A percentile compares a stretch with the other conserved stretches of the same genome.
Conservation (phyloP, 2,329 filamentous ascomycete genomes). For the Trichoderma cornu-damae region DNA sequence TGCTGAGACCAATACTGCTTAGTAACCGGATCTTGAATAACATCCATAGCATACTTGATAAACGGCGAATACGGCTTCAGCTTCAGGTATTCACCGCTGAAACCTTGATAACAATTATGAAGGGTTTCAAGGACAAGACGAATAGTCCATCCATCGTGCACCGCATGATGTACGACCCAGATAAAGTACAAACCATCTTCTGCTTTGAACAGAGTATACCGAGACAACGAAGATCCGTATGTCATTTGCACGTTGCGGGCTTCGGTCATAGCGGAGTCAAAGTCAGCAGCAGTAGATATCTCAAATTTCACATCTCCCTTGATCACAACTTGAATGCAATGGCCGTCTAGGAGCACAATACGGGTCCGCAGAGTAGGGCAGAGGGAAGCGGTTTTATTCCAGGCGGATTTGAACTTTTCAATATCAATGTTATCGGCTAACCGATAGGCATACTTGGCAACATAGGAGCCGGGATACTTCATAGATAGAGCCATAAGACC, state of each 20-base stretch:
- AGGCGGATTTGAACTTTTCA: constrained; percentile 26
- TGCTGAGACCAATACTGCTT: constrained; percentile 19
- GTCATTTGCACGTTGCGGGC: not conserved
- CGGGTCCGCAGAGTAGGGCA: constrained; percentile 12
- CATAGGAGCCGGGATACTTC: constrained; percentile 25
- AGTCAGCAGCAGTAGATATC: not conserved
- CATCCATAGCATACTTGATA: not conserved
- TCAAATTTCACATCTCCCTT: not conserved
- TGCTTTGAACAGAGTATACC: not conserved
- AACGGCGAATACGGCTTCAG: constrained; percentile 1
- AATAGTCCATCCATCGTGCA: constrained; percentile 30
- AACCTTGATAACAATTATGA: not conserved
- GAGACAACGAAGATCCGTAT: not conserved
- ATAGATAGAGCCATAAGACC: constrained; percentile 34
- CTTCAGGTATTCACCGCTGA: not conserved
- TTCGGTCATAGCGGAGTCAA: not conserved
- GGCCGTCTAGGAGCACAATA: constrained; percentile 15
- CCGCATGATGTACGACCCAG: constrained; percentile 26
- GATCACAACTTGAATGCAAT: constrained; percentile 17
- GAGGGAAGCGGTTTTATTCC: constrained; percentile 19
- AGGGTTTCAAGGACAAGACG: constrained; percentile 20
- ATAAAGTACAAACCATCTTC: constrained; percentile 19
- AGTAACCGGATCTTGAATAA: constrained; percentile 4
- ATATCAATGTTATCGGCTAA: constrained; percentile 23
- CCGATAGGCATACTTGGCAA: constrained; percentile 29